Percentiles rank a stretch among this genome's conserved stretches.
Evolutionary conservation across 2,329 filamentous ascomycete genomes (phyloP).

Genomic region (Fusarium nematophilum): DNA sequence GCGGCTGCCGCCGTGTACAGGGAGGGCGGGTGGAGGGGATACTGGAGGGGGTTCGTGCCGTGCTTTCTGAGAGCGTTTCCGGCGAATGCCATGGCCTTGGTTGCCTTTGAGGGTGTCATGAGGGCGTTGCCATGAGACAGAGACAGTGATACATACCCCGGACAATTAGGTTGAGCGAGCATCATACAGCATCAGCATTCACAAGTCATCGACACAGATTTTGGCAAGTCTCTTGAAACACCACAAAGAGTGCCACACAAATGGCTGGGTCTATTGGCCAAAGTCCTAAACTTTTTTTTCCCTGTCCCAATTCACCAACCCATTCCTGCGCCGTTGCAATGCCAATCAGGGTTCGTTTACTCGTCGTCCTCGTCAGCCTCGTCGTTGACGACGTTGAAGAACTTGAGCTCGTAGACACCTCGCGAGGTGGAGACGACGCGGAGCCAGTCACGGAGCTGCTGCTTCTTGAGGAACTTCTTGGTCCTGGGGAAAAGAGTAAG

Average conservation of each 20-base stretch:
- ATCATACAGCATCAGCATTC: not conserved
- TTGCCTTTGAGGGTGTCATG: conserved; percentile 95
- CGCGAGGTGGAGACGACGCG: conserved; percentile 97
- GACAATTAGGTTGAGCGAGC: not conserved
- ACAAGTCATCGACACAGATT: too few species aligned
- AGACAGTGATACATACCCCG: conserved; percentile 12
- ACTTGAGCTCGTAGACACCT: conserved; percentile 99
- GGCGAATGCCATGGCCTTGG: conserved; percentile 91
- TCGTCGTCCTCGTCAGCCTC: conserved; percentile 98
- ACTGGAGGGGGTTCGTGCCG: conserved; percentile 93
- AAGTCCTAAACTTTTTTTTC: conserved; percentile 43
- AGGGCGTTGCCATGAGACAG: conserved; percentile 64
- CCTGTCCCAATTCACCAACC: conserved; percentile 46
- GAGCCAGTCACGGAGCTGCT: conserved; percentile 99
- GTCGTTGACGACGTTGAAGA: conserved; percentile 99
- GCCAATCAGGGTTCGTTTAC: conserved; percentile 68
- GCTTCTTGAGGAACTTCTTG: conserved; percentile 99
- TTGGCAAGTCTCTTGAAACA: too few species aligned
- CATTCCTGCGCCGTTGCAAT: conserved; percentile 46
- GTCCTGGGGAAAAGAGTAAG: conserved; percentile 67
- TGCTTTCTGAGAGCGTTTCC: conserved; percentile 96
- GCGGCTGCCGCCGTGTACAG: conserved; percentile 81
- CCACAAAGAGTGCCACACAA: conserved; percentile 47
- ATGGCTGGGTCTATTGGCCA: conserved; percentile 47
- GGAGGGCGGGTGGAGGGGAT: conserved; percentile 82